Conservation (phyloP, 352 stramenopile genomes). For the Blastocystis sp. region DNA sequence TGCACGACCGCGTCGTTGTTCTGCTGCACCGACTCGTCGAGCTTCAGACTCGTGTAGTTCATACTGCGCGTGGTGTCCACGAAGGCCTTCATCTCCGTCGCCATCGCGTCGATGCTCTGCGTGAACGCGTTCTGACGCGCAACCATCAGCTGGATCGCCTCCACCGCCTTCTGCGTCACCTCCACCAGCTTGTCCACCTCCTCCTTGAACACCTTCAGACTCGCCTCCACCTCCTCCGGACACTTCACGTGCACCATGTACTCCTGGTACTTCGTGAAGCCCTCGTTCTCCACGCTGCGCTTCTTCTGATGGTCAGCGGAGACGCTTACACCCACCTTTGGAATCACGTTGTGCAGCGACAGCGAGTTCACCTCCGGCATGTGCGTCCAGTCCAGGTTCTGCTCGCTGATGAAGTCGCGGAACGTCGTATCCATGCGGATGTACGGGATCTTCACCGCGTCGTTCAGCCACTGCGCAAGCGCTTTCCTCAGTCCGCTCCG, state of each 20-base stretch:
- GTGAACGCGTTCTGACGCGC: slow-evolving; percentile 43
- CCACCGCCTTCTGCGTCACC: slow-evolving; percentile 37
- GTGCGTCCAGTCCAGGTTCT: slow-evolving; percentile 33
- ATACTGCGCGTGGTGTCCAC: neutral
- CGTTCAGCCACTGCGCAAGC: slow-evolving; percentile 49
- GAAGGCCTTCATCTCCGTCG: slow-evolving; percentile 32
- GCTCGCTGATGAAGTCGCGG: slow-evolving; percentile 43
- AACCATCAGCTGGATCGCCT: slow-evolving; percentile 29
- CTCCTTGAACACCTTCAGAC: slow-evolving; percentile 54
- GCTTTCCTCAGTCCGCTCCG: neutral
- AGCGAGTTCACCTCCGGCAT: slow-evolving; percentile 36
- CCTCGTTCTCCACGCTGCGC: slow-evolving; percentile 41
- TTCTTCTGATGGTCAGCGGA: neutral
- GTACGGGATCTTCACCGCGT: slow-evolving; percentile 39
- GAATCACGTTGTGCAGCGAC: slow-evolving; percentile 13
- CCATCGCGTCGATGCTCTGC: slow-evolving; percentile 34
- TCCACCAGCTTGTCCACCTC: slow-evolving; percentile 16
- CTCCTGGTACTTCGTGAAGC: slow-evolving; percentile 45
- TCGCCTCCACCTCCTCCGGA: slow-evolving; percentile 51
- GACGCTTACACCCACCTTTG: neutral
- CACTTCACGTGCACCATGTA: slow-evolving; percentile 54
- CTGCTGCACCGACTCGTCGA: neutral
- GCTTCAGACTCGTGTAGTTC: slow-evolving; percentile 44
- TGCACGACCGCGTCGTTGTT: slow-evolving; percentile 38
- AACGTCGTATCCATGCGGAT: slow-evolving; percentile 53